Evolutionary conservation across 2,329 filamentous ascomycete species (phyloP), one percentile per base, ranked within the genome.

Genomic region (Reticulascus tulasneorum): DNA sequence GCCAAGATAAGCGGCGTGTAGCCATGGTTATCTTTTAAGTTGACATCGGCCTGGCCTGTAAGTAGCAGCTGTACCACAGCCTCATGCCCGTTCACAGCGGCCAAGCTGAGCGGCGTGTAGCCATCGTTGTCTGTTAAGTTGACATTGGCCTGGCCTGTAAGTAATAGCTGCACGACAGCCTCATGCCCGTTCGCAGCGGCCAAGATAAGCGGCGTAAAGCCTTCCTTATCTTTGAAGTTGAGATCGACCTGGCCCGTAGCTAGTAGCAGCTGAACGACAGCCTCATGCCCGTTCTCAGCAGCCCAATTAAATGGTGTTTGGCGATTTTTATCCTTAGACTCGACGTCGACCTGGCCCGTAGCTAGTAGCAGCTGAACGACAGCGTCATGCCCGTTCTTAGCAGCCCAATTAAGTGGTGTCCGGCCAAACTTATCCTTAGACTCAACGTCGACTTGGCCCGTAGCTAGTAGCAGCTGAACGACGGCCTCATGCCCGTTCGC

Each of bases 101-200:
- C 45, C 24, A 45, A 45, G 31, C 46, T 44, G 3, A 48, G 25
- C 2, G 44, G 44, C 17, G 44, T 38, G 23, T 38, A 45, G n/a
- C 39, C 44, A 22, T 46, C 44, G 6, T 27, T 42, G 23, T 38
- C 38, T 30, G 36, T n/a, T 5, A 35, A 30, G 6, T 49, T 46
- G 9, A 47, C 35, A 9, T 46, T 39, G 15, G 47, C 47, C 2
- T 44, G 46, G 17, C 37, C 40, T 16, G 47, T 42, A 5, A 49
- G 38, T 23, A 49, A 30, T 30, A 38, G 35, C 19, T 40, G 19
- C 13, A 46, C 47, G 12, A 48, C 37, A 10, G 42, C 38, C 21
- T 49, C 47, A 15, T 45, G 38, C 1, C 48, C 45, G 10, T 46
- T 38, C 9, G 32, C n/a, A 2, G 40, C 45, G 11, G 47, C 48